Conservation (phyloP, 345 rosid species). For the Mercurialis annua region DNA sequence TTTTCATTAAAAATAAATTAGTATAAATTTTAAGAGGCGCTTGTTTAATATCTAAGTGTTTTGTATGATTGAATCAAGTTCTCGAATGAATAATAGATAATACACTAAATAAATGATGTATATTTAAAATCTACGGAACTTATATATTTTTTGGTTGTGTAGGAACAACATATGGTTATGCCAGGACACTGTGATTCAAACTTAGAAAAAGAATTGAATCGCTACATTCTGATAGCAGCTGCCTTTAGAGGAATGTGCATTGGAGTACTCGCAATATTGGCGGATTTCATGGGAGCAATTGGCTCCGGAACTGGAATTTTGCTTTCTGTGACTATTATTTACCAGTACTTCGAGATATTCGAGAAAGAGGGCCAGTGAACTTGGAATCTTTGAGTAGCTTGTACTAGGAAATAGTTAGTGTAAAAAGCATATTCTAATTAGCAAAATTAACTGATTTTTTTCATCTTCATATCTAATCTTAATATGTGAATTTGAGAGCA, state of each 20-base stretch:
- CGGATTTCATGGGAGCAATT: slow-evolving; percentile 91
- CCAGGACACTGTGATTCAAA: slow-evolving; percentile 91
- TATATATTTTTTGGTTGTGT: not conserved
- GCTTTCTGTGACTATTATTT: slow-evolving; percentile 79
- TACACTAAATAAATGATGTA: slow-evolving; percentile 9
- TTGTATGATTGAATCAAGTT: too few relatives aligned
- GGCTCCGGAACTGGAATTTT: slow-evolving; percentile 85
- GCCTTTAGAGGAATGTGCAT: slow-evolving; percentile 87
- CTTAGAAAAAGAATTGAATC: slow-evolving; percentile 74
- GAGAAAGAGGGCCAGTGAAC: slow-evolving; percentile 90
- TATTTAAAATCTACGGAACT: too few relatives aligned
- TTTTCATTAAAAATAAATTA: too few relatives aligned
- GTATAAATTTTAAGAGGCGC: too few relatives aligned
- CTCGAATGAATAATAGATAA: slow-evolving; percentile 24
- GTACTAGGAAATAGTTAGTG: not conserved
- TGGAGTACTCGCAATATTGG: slow-evolving; percentile 77
- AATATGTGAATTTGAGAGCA: too few relatives aligned
- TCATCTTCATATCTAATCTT: too few relatives aligned
- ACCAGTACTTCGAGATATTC: slow-evolving; percentile 86
- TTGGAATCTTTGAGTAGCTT: slow-evolving; percentile 57
- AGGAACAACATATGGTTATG: slow-evolving; percentile 99
- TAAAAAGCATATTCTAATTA: too few relatives aligned
- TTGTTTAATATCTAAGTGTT: too few relatives aligned
- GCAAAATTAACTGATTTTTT: too few relatives aligned
- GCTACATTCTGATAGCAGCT: slow-evolving; percentile 90